phyloP scores from a whole-genome alignment of 371 early-diverging fungal genomes.

The Mortierella sp. region DNA sequence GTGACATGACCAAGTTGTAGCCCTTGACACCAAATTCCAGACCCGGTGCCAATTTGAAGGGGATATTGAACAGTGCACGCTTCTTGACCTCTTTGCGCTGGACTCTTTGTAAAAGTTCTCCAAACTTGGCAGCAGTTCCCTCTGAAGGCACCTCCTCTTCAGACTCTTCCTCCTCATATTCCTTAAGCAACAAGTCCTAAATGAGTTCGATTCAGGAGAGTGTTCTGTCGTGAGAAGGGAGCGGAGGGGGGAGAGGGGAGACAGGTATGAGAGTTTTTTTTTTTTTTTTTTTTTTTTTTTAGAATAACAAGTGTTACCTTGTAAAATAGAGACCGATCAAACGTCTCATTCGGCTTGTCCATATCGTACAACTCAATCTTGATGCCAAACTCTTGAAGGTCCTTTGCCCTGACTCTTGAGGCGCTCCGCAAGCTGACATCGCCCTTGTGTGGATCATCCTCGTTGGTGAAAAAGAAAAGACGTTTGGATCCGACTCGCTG shows the following conservation, averaged over 20 bases:
- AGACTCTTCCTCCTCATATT: conserved; percentile 21
- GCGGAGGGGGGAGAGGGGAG: no score
- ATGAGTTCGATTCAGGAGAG: no score
- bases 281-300: no score
- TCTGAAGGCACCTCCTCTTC: conserved; percentile 16
- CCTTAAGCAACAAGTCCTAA: conserved; percentile 37
- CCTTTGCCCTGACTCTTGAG: conserved; percentile 69
- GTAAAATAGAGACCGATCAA: conserved; percentile 62
- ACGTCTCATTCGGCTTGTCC: conserved; percentile 55
- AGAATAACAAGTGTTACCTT: conserved; percentile 53
- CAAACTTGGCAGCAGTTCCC: conserved; percentile 48
- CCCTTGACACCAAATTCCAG: conserved; percentile 72
- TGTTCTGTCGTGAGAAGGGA: no score
- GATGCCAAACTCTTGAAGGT: conserved; percentile 63
- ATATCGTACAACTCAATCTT: conserved; percentile 68
- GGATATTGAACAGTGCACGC: conserved; percentile 61
- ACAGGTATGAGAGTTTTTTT: no score
- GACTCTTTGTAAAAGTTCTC: conserved; percentile 59
- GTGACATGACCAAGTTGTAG: conserved; percentile 65
- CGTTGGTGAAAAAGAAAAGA: conserved; percentile 74
- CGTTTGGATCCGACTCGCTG: conserved; percentile 66
- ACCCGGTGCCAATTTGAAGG: conserved; percentile 60
- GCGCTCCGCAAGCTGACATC: conserved; percentile 59
- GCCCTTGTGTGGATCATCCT: conserved; percentile 67
- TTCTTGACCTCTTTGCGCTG: conserved; percentile 68